These are phyloP conservation scores for Globisporangium carolinianum DNA, from an alignment of 352 stramenopile genomes.

Conservation along the genomic window DNA sequence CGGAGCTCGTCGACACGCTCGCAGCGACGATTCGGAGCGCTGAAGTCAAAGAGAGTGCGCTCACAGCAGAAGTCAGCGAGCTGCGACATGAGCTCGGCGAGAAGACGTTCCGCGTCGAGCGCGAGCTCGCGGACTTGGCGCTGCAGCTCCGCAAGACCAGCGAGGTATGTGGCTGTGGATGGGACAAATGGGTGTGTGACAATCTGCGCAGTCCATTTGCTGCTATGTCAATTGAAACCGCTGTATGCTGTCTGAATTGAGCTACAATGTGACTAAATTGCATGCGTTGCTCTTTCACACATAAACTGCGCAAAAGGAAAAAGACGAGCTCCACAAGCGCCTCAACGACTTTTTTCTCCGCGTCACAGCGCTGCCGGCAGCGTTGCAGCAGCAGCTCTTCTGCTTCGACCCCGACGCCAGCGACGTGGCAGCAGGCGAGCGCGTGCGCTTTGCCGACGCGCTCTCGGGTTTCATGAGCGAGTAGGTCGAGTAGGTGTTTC, in stretches of 20 bases:
- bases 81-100: slow-evolving; percentile 53
- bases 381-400: slow-evolving; percentile 73
- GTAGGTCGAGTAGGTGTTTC: slow-evolving; percentile 12
- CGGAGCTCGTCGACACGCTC: slow-evolving; percentile 70
- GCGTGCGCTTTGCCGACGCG: slow-evolving; percentile 62
- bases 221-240: no score
- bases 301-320: slow-evolving; percentile 32
- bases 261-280: no score
- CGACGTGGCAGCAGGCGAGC: slow-evolving; percentile 5
- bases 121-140: slow-evolving; percentile 44
- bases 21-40: slow-evolving; percentile 46
- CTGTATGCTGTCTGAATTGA: neutral
- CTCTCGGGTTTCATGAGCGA: slow-evolving; percentile 71
- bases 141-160: slow-evolving; percentile 53
- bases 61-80: slow-evolving; percentile 33
- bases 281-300: no score
- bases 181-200: neutral
- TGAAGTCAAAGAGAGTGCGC: slow-evolving; percentile 41
- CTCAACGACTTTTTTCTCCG: slow-evolving; percentile 75
- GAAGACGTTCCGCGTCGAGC: slow-evolving; percentile 59
- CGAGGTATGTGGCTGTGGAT: slow-evolving; percentile 30
- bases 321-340: slow-evolving; percentile 73
- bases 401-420: slow-evolving; percentile 22
- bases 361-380: slow-evolving; percentile 52
- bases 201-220: no score